These are phyloP conservation scores for Termitomyces sp. DNA, from an alignment of 768 basidiomycete species.

Conservation along the genomic window DNA sequence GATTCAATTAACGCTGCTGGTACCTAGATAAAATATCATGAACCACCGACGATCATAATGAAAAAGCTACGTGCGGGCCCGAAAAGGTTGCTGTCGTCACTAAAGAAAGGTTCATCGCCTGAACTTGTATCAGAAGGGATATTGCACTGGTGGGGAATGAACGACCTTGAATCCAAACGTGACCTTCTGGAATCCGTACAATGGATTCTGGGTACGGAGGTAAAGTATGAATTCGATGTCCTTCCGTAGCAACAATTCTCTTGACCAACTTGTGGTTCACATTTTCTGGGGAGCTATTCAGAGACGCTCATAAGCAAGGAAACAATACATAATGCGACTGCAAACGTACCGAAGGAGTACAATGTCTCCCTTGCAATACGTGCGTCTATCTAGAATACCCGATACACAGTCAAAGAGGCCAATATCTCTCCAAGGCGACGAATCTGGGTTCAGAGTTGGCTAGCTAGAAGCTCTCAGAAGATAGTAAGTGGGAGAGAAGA, in stretches of 20 bases:
- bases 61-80: conserved; percentile 51
- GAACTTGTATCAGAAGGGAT: neutral
- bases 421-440: conserved; percentile 57
- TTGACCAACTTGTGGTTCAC: conserved; percentile 56
- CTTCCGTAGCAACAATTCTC: conserved; percentile 60
- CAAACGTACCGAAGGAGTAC: conserved; percentile 53
- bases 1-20: conserved; percentile 49
- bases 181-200: conserved; percentile 55
- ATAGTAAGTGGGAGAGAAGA: neutral
- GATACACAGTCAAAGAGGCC: conserved; percentile 58
- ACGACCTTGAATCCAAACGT: conserved; percentile 73
- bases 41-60: neutral
- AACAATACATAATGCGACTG: neutral
- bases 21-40: conserved; percentile 24
- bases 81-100: conserved; percentile 69
- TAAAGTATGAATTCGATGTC: conserved; percentile 63
- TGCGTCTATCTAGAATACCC: conserved; percentile 25
- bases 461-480: conserved; percentile 24
- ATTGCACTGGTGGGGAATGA: neutral
- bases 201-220: conserved; percentile 59
- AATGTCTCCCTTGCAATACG: conserved; percentile 55
- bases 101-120: conserved; percentile 69
- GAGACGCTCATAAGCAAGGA: neutral
- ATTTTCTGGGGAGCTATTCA: conserved; percentile 55
- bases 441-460: conserved; percentile 74